These are phyloP conservation scores for Backusella parvicylindrica DNA, from an alignment of 192 early-diverging fungal genomes.

Conservation along the genomic window DNA sequence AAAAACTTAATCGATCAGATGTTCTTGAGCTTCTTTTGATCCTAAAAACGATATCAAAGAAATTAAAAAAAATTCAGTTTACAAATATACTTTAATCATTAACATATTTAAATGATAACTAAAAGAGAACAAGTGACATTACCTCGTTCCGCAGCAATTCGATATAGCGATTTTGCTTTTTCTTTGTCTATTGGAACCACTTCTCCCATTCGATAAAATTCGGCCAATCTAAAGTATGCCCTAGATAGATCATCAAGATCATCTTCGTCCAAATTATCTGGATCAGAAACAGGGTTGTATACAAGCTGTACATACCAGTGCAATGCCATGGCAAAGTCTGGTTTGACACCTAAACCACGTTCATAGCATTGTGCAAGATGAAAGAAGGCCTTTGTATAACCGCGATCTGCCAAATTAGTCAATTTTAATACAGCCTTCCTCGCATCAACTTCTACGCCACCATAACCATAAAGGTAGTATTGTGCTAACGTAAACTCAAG, in stretches of 20 bases:
- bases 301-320: conserved; percentile 22
- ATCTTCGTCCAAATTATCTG: conserved; percentile 22
- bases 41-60: background rate
- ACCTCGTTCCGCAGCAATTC: conserved; percentile 27
- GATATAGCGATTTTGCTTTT: conserved; percentile 21
- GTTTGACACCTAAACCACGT: conserved; percentile 22
- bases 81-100: background rate
- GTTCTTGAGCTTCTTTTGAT: conserved; percentile 18
- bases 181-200: conserved; percentile 10
- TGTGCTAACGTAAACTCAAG: conserved; percentile 22
- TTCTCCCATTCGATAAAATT: conserved; percentile 24
- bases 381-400: conserved; percentile 21
- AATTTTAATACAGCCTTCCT: conserved; percentile 17
- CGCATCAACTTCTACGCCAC: conserved; percentile 15
- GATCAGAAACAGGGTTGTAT: conserved; percentile 3
- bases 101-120: background rate
- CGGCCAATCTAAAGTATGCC: conserved; percentile 21
- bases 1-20: conserved; percentile 1
- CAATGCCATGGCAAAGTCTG: conserved; percentile 21
- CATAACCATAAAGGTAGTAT: conserved; percentile 32
- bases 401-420: conserved; percentile 17
- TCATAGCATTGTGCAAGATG: conserved; percentile 36
- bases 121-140: background rate
- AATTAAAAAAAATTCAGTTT: background rate
- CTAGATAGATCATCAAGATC: conserved; percentile 22